Evolutionary conservation across 108 stramenopile genomes (phyloP).

Genomic region (Conticribra weissflogii): DNA sequence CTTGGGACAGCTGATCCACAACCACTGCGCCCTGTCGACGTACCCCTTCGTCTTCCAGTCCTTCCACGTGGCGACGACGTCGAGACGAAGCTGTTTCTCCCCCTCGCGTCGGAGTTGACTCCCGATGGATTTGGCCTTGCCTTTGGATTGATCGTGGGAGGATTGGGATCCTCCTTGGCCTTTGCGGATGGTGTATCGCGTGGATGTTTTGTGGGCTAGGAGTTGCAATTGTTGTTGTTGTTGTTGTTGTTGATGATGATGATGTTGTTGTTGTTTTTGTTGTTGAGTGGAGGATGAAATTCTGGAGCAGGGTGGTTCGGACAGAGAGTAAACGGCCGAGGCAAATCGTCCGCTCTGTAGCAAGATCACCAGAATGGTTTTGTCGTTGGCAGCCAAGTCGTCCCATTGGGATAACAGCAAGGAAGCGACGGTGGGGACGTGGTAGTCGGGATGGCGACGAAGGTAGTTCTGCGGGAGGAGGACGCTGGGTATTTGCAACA

Average conservation of each 20-base stretch:
- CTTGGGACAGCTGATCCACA: constrained; percentile 51
- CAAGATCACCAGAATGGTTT: constrained; percentile 63
- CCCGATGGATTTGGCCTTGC: constrained; percentile 82
- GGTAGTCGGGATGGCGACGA: constrained; percentile 31
- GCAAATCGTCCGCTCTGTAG: constrained; percentile 79
- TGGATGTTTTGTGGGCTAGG: constrained; percentile 66
- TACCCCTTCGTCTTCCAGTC: constrained; percentile 62
- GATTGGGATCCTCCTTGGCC: constrained; percentile 91
- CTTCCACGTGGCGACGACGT: constrained; percentile 59
- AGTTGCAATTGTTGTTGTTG: constrained; percentile 36
- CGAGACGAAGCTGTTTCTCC: constrained; percentile 67
- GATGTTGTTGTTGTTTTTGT: neutral
- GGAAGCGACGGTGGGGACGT: constrained; percentile 15
- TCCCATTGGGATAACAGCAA: constrained; percentile 30
- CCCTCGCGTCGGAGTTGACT: constrained; percentile 84
- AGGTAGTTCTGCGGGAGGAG: constrained; percentile 31
- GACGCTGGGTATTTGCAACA: constrained; percentile 29
- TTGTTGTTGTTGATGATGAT: constrained; percentile 6
- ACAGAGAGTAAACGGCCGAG: constrained; percentile 54
- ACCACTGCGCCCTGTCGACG: constrained; percentile 38
- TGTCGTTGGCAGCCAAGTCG: neutral
- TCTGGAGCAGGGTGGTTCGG: too few species aligned
- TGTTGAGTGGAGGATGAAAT: neutral
- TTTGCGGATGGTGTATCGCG: constrained; percentile 82
- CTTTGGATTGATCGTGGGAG: constrained; percentile 54